Conservation (phyloP, 371 early-diverging fungal genomes). For the Thermomucor indicae-seudaticae region DNA sequence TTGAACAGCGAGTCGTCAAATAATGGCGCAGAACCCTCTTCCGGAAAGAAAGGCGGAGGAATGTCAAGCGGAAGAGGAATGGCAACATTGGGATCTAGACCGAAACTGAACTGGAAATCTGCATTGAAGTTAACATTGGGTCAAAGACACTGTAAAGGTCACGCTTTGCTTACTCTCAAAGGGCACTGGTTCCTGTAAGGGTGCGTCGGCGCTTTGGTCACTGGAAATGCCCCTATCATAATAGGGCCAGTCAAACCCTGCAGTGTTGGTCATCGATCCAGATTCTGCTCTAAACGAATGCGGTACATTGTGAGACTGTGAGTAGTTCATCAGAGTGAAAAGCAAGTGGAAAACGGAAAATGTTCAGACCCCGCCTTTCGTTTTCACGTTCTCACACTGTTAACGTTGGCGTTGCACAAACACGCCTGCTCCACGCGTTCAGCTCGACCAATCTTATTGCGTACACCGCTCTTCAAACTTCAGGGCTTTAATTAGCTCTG, state of each 20-base stretch:
- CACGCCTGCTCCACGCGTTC: no score
- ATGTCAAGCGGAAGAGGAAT: constrained; percentile 43
- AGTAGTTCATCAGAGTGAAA: no score
- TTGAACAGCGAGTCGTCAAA: constrained; percentile 5
- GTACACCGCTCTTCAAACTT: no score
- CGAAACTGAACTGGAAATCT: constrained; percentile 49
- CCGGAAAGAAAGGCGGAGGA: constrained; percentile 18
- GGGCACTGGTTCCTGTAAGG: constrained; percentile 42
- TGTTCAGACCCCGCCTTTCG: not conserved
- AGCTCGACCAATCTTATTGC: no score
- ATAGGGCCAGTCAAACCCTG: not conserved
- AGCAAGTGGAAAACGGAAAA: not conserved
- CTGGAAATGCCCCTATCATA: not conserved
- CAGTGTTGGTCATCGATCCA: no score
- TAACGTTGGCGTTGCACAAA: no score
- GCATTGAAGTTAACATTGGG: not conserved
- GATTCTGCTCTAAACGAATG: no score
- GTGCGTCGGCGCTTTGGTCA: constrained; percentile 13
- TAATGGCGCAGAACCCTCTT: not conserved
- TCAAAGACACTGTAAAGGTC: not conserved
- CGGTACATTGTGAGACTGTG: no score
- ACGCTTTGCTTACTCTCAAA: constrained; percentile 38
- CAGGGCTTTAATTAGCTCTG: not conserved
- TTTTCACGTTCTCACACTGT: not conserved
- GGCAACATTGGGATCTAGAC: constrained; percentile 41